Evolutionary conservation across 345 rosid genomes (phyloP).

Genomic region (Hibiscus syriacus): DNA sequence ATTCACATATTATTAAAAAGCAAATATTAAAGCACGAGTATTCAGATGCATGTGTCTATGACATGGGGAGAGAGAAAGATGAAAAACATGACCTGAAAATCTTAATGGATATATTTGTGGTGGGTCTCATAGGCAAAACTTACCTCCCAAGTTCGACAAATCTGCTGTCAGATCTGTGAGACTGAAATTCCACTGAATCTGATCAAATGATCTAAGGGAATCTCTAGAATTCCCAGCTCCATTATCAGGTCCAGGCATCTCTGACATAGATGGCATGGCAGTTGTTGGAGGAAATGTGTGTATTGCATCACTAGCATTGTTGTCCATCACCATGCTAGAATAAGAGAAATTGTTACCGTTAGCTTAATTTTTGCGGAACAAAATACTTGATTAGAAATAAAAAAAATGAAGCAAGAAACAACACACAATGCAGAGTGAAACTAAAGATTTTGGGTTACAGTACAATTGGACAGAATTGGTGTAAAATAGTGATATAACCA

Average conservation of each 20-base stretch:
- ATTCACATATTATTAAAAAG: not conserved
- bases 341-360: constrained; percentile 14
- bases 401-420: not conserved
- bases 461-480: not conserved
- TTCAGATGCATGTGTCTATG: not conserved
- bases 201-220: constrained; percentile 73
- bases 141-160: constrained; percentile 90
- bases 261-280: constrained; percentile 71
- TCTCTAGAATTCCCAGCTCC: constrained; percentile 72
- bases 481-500: not conserved
- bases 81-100: not conserved
- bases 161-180: constrained; percentile 85
- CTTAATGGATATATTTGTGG: not conserved
- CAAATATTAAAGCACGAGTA: not conserved
- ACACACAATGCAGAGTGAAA: not conserved
- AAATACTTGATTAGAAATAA: not conserved
- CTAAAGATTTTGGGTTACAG: not conserved
- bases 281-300: constrained; percentile 55
- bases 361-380: constrained; percentile 9
- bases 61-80: not conserved
- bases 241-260: constrained; percentile 69
- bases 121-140: constrained; percentile 13
- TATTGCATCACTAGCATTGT: constrained; percentile 46
- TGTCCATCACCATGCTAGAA: constrained; percentile 71
- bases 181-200: constrained; percentile 91